Conservation (phyloP, 495 filamentous ascomycete genomes). For the Neurospora sp. region DNA sequence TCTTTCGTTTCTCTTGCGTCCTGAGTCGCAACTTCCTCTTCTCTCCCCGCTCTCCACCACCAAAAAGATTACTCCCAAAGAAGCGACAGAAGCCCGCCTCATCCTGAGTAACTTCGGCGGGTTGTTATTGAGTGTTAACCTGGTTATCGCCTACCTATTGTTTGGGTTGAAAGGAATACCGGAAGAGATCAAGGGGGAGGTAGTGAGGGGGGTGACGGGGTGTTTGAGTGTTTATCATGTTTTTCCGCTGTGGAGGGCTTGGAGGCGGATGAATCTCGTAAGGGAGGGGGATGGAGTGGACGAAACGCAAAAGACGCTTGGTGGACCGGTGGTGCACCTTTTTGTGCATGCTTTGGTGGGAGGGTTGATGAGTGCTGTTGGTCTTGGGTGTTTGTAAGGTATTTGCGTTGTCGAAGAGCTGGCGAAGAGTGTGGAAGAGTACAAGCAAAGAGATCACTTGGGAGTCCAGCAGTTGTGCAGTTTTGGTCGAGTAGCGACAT, state of each 20-base stretch:
- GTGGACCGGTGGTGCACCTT: conserved; percentile 22
- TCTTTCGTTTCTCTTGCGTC: conserved; percentile 10
- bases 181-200: conserved; percentile 1
- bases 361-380: conserved; percentile 3
- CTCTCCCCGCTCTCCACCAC: neutral
- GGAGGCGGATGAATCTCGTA: conserved; percentile 1
- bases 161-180: neutral
- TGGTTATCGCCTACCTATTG: conserved; percentile 15
- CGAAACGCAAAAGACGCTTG: conserved; percentile 7
- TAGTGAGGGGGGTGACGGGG: conserved; percentile 11
- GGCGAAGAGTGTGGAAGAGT: too few relatives aligned
- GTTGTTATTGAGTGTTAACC: conserved; percentile 25
- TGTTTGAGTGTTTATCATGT: conserved; percentile 30
- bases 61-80: neutral
- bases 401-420: too few relatives aligned
- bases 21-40: neutral
- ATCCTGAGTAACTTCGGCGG: conserved; percentile 32
- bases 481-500: too few relatives aligned
- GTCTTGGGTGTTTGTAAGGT: too few relatives aligned
- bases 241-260: conserved; percentile 29
- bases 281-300: neutral
- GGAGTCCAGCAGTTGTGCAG: too few relatives aligned
- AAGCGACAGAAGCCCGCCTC: conserved; percentile 18
- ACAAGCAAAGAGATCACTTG: too few relatives aligned
- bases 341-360: conserved; percentile 15